Percentiles rank a stretch among this genome's conserved stretches.
Conservation (phyloP, 78 protist species). For the Paulinella micropora region DNA sequence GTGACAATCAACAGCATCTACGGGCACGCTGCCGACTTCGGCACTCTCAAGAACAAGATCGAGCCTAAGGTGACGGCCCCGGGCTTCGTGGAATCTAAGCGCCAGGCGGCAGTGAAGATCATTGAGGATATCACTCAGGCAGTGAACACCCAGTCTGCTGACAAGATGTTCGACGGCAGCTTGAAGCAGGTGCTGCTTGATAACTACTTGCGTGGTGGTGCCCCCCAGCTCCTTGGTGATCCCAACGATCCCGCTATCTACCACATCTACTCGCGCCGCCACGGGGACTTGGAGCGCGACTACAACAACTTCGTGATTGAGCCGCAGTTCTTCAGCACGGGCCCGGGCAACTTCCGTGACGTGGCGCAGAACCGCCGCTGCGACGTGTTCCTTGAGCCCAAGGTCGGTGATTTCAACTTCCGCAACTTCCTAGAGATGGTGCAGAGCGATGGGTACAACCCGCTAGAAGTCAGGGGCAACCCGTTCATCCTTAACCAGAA, state of each 20-base stretch:
- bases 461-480: not conserved
- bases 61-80: not conserved
- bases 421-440: not conserved
- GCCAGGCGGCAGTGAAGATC: not conserved
- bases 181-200: not conserved
- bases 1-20: not conserved
- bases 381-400: not conserved
- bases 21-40: not conserved
- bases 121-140: not conserved
- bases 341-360: constrained; percentile 1
- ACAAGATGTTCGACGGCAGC: not conserved
- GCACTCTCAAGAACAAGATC: not conserved
- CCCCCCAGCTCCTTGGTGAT: not conserved
- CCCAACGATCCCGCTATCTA: not conserved
- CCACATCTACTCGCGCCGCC: constrained; percentile 1
- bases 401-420: not conserved
- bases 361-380: constrained; percentile 2
- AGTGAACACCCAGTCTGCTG: not conserved
- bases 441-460: not conserved
- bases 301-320: not conserved
- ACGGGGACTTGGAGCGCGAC: not conserved
- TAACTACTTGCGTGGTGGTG: not conserved
- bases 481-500: not conserved
- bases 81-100: not conserved
- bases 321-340: not conserved